A percentile compares a stretch with the other conserved stretches of the same genome.
phyloP scores from a whole-genome alignment of 225 moss, liverwort and hornwort species.

The Pleurozium schreberi region DNA sequence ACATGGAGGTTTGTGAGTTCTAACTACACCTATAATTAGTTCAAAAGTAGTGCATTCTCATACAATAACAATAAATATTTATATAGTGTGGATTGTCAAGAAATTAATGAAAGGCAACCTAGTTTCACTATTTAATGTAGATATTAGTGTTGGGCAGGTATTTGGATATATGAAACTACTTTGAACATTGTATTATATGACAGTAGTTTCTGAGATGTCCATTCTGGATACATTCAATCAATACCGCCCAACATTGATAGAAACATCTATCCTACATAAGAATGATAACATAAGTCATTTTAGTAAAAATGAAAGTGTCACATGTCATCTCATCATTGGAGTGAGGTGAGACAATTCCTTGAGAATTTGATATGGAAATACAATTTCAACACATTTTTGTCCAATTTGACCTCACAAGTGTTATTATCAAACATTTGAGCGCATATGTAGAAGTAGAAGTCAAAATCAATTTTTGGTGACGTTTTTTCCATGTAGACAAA shows the following conservation, averaged over 20 bases:
- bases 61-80: no score
- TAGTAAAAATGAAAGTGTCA: neutral
- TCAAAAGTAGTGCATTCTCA: no score
- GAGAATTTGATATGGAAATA: neutral
- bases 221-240: neutral
- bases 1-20: no score
- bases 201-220: neutral
- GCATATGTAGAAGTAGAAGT: neutral
- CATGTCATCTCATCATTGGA: neutral
- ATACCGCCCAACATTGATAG: no score
- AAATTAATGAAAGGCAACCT: no score
- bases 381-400: neutral
- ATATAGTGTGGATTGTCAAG: no score
- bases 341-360: rapidly evolving
- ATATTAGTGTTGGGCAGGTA: neutral
- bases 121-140: no score
- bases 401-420: rapidly evolving
- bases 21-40: no score
- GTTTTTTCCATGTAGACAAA: neutral
- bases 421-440: neutral
- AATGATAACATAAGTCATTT: neutral
- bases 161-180: neutral
- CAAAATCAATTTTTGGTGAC: neutral
- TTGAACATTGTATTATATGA: rapidly evolving
- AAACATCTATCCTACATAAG: no score